Evolutionary conservation across 2,329 filamentous ascomycete species (phyloP).

Genomic region (Epichloe glyceriae): DNA sequence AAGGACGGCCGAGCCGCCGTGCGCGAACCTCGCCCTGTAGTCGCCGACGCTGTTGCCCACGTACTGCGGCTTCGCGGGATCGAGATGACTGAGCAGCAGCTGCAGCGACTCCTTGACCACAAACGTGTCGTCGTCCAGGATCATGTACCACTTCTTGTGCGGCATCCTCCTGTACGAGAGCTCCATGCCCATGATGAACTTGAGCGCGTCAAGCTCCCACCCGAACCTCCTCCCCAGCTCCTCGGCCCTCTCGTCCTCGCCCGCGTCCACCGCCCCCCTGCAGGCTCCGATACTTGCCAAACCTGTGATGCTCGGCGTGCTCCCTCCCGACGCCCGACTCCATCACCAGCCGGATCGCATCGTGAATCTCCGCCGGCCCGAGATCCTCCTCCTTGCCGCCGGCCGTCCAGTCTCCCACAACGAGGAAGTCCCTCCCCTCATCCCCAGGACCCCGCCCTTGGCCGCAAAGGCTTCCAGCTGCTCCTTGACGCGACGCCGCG

Average conservation of each 20-base stretch:
- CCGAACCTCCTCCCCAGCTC: slow-evolving; percentile 26
- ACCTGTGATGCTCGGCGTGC: slow-evolving; percentile 18
- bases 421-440: slow-evolving; percentile 29
- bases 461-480: slow-evolving; percentile 30
- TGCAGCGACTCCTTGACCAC: slow-evolving; percentile 35
- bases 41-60: slow-evolving; percentile 45
- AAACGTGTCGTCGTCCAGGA: slow-evolving; percentile 46
- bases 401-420: slow-evolving; percentile 37
- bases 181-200: slow-evolving; percentile 44
- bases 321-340: slow-evolving; percentile 18
- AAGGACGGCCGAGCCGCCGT: slow-evolving; percentile 41
- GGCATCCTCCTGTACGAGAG: slow-evolving; percentile 36
- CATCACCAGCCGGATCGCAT: slow-evolving; percentile 26
- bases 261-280: slow-evolving; percentile 23
- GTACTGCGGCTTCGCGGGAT: slow-evolving; percentile 34
- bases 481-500: slow-evolving; percentile 32
- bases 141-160: slow-evolving; percentile 45
- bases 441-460: slow-evolving; percentile 20
- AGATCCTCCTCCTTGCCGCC: slow-evolving; percentile 17
- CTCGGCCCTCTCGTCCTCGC: slow-evolving; percentile 24
- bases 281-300: slow-evolving; percentile 28
- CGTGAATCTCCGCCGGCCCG: slow-evolving; percentile 25
- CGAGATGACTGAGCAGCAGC: slow-evolving; percentile 34
- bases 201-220: slow-evolving; percentile 38
- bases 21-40: slow-evolving; percentile 41